Evolutionary conservation across 2,329 filamentous ascomycete genomes (phyloP), one percentile per base, ranked within the genome.

Genomic region (Fusarium sp.): DNA sequence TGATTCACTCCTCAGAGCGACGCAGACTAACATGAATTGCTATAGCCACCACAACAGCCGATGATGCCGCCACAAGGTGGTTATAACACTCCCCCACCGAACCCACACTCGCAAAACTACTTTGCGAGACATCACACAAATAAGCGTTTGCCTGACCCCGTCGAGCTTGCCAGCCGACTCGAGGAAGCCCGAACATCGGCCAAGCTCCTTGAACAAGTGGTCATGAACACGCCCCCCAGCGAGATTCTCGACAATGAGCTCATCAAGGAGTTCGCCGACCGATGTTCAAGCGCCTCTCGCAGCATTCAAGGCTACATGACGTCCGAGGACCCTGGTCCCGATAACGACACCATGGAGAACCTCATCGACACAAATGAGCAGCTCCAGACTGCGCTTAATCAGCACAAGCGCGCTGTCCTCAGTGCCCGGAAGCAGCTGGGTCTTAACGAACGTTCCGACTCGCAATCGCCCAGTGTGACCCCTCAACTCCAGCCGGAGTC

Each of bases 291-390:
- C 57, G 95, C 95, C 6, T 91, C 92, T 53, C 87, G 91, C 55
- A 93, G 92, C 76, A 90, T 98, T 72, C 94, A 98, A 75, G 85
- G 86, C 33, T 98, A 97, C 81, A 97, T 98, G 84, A 86, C 90
- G 42, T 88, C 90, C 46, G 90, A 92, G 58, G 88, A 93, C 76
- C 95, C 95, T 0, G 78, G 88, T 1, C 95, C 95, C 0, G 96
- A 98, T 78, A 95, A 97, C 75, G 92, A 97, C 72, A 98, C 95
- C 2, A 94, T 98, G 87, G 90, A 96, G 77, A 95, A 90, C 15
- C 83, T 99, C 66, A 97, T 99, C 75, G 94, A 98, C 79, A 96
- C 94, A 15, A 97, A 97, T 77, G 96, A 98, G 79, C 92, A 95
- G 77, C 85, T 99, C 31, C 92, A 93, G 64, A 88, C 92, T 44